Percentiles rank a stretch among this genome's conserved stretches.
Evolutionary conservation across 495 filamentous ascomycete genomes (phyloP).

Genomic region (Parathielavia hyrcaniae): DNA sequence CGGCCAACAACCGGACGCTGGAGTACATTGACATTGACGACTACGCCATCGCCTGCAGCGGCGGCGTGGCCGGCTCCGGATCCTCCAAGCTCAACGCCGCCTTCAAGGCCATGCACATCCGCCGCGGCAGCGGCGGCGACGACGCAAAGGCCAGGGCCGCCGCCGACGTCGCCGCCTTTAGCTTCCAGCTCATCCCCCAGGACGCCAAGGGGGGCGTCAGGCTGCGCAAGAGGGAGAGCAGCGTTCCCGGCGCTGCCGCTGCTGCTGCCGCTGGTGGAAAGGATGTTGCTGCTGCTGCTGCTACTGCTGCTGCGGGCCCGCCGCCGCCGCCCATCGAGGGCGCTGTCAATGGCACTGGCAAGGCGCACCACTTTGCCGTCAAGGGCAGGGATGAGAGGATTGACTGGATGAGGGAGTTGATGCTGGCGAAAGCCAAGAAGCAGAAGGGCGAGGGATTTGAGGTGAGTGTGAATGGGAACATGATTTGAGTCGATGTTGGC

Average conservation of each 20-base stretch:
- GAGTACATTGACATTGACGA: slow-evolving; percentile 92
- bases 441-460: slow-evolving; percentile 76
- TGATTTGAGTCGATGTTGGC: slow-evolving; percentile 48
- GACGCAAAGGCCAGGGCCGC: slow-evolving; percentile 35
- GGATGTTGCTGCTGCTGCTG: background rate
- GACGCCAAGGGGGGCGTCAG: slow-evolving; percentile 45
- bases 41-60: slow-evolving; percentile 87
- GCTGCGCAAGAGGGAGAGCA: slow-evolving; percentile 42
- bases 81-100: slow-evolving; percentile 80
- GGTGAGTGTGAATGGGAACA: slow-evolving; percentile 74
- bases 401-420: slow-evolving; percentile 97
- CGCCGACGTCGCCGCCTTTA: slow-evolving; percentile 59
- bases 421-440: slow-evolving; percentile 87
- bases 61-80: slow-evolving; percentile 58
- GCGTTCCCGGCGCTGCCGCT: slow-evolving; percentile 17
- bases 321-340: slow-evolving; percentile 26
- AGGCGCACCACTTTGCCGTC: slow-evolving; percentile 93
- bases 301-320: background rate
- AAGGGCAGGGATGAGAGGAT: slow-evolving; percentile 81
- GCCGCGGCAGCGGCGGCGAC: slow-evolving; percentile 48
- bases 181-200: slow-evolving; percentile 85
- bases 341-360: slow-evolving; percentile 56
- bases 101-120: slow-evolving; percentile 75
- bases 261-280: too few species aligned
- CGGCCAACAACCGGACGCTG: slow-evolving; percentile 50